Base-by-base conservation (phyloP, 2,329 filamentous ascomycete species). In the Malbranchea cinnamomea region DNA sequence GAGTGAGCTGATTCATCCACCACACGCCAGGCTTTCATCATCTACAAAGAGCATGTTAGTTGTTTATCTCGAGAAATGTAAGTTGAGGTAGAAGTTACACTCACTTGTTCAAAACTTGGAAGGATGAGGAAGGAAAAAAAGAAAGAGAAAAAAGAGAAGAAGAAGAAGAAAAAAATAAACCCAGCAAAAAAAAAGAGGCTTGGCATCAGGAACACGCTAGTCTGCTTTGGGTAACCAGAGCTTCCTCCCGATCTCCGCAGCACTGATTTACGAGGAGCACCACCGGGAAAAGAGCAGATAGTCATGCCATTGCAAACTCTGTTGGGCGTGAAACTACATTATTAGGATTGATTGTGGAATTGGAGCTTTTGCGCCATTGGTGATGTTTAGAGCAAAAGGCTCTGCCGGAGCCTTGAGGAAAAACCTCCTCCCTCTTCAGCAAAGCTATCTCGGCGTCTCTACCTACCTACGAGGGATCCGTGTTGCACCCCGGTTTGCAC, bases 1-100 rank as follows among this genome's bases (percentile, higher is more conserved):
- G 67, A 60, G 64, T 67, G 65, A 79, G 68, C 67, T 57, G 55
- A 65, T 67, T 95, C 89, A 92, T 82, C 74, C 74, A 65, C 59
- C 74, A 77, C 89, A 95, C 87, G 74, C 81, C 77, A 75, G 73
- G 81, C 81, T 93, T 92, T 98, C 89, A 95, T 98, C 87, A 95
- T 91, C 84, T 94, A 17, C 16, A 29, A 44, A 35, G 29, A 28
- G 37, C 42, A 38, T 42, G 43, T 53, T 39, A 52, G 40, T 37
- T 31, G 46, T 60, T 49, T 62, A 53, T 33, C 36, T 30, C 28
- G 13, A 31, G 28, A 25, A 35, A 15, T 25, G 31, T 17, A 21
- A 18, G 21, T 26, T 15, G 7, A 10, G n/a, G 9, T 5, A 16
- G 15, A 33, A 28, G 9, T 10, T 14, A 13, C 10, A 73, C 84